Evolutionary conservation across 495 filamentous ascomycete species (phyloP).

Genomic region (Trypethelium eluteriae): DNA sequence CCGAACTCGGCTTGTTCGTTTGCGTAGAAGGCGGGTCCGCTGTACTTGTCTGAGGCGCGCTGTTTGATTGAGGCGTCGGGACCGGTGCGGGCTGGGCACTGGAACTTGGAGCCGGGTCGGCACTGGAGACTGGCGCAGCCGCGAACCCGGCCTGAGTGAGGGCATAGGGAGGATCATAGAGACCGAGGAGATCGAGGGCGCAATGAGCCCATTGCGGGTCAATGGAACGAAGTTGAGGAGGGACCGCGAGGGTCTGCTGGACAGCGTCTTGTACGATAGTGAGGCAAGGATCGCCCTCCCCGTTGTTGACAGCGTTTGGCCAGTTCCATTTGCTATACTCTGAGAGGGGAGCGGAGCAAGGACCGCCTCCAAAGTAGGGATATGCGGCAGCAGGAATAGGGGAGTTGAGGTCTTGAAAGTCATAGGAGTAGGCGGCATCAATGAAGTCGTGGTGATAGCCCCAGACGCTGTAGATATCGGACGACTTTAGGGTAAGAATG

Average conservation of each 20-base stretch:
- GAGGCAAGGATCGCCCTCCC: background rate
- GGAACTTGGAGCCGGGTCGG: background rate
- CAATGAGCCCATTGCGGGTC: constrained; percentile 15
- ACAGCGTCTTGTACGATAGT: background rate
- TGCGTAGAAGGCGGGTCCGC: background rate
- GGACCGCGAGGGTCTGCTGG: constrained; percentile 6
- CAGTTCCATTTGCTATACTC: background rate
- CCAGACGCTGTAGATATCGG: constrained; percentile 14
- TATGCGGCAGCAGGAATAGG: constrained; percentile 17
- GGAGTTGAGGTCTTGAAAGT: constrained; percentile 19
- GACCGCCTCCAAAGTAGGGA: background rate
- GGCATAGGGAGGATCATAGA: constrained; percentile 15
- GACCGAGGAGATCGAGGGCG: constrained; percentile 7
- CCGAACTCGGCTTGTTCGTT: background rate
- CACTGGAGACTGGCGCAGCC: background rate
- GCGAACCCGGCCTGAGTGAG: background rate
- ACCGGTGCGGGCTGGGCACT: background rate
- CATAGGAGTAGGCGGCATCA: constrained; percentile 13
- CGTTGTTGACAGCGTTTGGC: constrained; percentile 11
- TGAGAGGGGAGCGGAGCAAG: background rate
- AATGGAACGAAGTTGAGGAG: constrained; percentile 13
- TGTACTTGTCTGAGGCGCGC: background rate
- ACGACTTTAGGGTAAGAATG: constrained; percentile 9
- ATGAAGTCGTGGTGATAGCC: constrained; percentile 10
- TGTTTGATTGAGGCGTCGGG: background rate